These are phyloP conservation scores for Patellaria atrata DNA, from an alignment of 495 filamentous ascomycete species.

Conservation along the genomic window DNA sequence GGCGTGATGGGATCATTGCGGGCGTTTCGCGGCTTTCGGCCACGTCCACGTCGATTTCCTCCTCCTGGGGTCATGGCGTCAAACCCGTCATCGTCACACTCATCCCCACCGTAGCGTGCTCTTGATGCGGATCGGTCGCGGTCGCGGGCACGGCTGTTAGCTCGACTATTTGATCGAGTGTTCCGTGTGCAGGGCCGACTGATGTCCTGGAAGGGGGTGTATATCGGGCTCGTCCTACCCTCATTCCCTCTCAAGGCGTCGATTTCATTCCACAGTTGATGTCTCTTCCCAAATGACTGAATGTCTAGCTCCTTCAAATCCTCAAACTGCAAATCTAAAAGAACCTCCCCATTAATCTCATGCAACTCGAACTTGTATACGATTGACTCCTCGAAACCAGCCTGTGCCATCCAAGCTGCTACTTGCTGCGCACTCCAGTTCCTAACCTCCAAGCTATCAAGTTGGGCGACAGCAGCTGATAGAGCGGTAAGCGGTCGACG, in stretches of 20 bases:
- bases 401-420: conserved; percentile 60
- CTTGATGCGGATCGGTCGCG: conserved; percentile 15
- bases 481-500: too few relatives aligned
- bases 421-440: conserved; percentile 63
- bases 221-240: conserved; percentile 31
- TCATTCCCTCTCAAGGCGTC: conserved; percentile 43
- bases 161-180: too few relatives aligned
- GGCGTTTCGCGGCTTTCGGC: conserved; percentile 31
- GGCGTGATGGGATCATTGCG: conserved; percentile 52
- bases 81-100: conserved; percentile 24
- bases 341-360: conserved; percentile 75
- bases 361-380: conserved; percentile 77
- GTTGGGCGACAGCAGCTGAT: conserved; percentile 33
- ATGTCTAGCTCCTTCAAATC: conserved; percentile 92
- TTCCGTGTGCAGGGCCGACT: conserved; percentile 25
- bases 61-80: conserved; percentile 26
- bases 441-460: conserved; percentile 42
- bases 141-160: too few relatives aligned
- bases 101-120: conserved; percentile 11
- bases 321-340: conserved; percentile 75
- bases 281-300: conserved; percentile 81
- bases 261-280: conserved; percentile 74
- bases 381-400: conserved; percentile 52
- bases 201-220: conserved; percentile 30
- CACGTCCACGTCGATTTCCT: conserved; percentile 32